Base-by-base conservation (phyloP, 345 rosid species). In the Populus euphratica region DNA sequence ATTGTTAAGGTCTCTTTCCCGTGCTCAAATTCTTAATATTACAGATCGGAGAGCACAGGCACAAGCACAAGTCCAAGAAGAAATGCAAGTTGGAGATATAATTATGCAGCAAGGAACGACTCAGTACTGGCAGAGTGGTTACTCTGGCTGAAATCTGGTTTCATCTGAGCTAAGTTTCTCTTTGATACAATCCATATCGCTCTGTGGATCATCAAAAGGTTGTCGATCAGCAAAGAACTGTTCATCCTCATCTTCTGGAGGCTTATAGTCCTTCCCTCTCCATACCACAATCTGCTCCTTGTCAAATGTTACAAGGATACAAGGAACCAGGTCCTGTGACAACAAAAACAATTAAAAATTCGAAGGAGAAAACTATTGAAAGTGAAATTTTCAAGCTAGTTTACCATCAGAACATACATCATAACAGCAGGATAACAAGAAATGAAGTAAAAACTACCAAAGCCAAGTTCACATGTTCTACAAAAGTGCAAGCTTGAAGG, bases 261-360 rank as follows among this genome's bases (percentile, higher is more conserved):
- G 92, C 73, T 86, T 87, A 68, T 88, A 92, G 76, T 91, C 90
- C 68, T 85, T 82, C 56, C 94, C 98, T 76, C 92, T 87, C 96
- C 98, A 93, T 4, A 87, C 86, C 73, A 96, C 96, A 71, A 96
- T 88, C 85, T 93, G 98, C 84, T 93, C 96, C 86, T 93, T 96
- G 59, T 90, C 96, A 85, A 93, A 93, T 79, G 98, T 92, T 75
- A 96, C 96, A 65, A 87, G 89, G 56, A 89, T 77, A 76, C 98
- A 96, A 31, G 98, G 97, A 76, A 93, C 89, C 86, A 91, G 72
- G 80, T 93, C 98, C 96, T 94, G 76, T 76, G 81, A 36, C 49
- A 72, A 69, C 61, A 84, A 36, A 38, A 8, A 41, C 25, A 20
- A 41, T 10, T 65, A 12, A 50, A 47, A 29, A 39, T 6, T 2